Base-by-base conservation (phyloP, 2,329 filamentous ascomycete species). In the Trichoderma sp. region DNA sequence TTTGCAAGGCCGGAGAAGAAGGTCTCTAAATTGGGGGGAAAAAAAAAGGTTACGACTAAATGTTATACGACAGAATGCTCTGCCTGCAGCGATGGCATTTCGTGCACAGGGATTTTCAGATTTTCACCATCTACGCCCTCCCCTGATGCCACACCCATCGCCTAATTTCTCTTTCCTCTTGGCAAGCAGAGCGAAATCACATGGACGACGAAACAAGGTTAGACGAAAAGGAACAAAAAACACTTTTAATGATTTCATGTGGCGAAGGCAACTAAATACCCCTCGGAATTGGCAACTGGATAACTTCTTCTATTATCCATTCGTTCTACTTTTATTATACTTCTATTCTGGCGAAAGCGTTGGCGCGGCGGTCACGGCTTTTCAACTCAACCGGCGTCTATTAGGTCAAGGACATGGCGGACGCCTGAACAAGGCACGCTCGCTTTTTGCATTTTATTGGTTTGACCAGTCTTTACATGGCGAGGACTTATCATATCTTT, bases 1-100 rank as follows among this genome's bases (percentile, higher is more conserved):
- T 98, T 69, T 99, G 96, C 84, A 96, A 94, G 81, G 95, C 96
- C 70, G 96, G 95, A 74, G 93, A 98, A 81, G 94, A 98, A 85
- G 96, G 96, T 69, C 90, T 96, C 75, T 97, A 86, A 81, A 74
- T 69, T 26, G 26, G 26, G 4, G 18, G 11, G 14, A 34, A 34
- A 32, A 52, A 55, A 32, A 52, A 55, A 10, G 49, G 28, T 28
- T 52, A 56, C 61, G 39, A 66, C 11, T 49, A 43, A 46, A 26
- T 65, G 28, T 66, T 66, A 66, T 32, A 66, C 63, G 63, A 66
- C 63, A 58, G 52, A 58, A 58, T 28, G 63, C 63, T 66, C 63
- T 66, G 63, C 51, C 32, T 58, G 52, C 11, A 66, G 39, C 52
- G 63, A 51, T 49, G 54, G 26, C 52, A 43, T 26, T 11, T 58